Conservation (phyloP, 768 basidiomycete genomes). For the Ramaria sp. region DNA sequence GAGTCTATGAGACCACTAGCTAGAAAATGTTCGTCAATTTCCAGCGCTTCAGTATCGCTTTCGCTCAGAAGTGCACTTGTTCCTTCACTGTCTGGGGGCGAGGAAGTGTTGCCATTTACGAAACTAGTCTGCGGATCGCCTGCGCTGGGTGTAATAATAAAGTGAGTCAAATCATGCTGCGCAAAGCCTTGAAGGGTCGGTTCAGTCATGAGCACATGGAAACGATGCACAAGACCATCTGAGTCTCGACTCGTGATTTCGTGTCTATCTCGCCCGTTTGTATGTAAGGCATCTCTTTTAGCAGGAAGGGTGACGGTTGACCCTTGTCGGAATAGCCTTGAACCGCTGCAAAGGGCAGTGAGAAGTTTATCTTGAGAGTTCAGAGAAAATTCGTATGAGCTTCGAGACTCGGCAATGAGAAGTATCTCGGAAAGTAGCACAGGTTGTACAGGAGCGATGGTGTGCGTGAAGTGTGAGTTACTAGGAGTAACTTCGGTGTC, state of each 20-base stretch:
- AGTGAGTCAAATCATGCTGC: slow-evolving; percentile 34
- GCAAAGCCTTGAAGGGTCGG: slow-evolving; percentile 68
- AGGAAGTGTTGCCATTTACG: slow-evolving; percentile 1
- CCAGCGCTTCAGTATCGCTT: slow-evolving; percentile 34
- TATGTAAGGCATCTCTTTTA: slow-evolving; percentile 4
- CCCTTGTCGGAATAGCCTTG: slow-evolving; percentile 43
- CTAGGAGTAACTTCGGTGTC: background rate
- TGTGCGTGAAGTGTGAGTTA: slow-evolving; percentile 1
- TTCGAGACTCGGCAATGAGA: slow-evolving; percentile 37
- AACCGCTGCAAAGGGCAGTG: slow-evolving; percentile 30
- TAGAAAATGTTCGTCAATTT: slow-evolving; percentile 67
- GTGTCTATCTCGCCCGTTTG: background rate
- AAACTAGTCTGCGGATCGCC: background rate
- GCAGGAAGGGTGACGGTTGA: slow-evolving; percentile 24
- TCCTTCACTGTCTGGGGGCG: background rate
- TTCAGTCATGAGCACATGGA: slow-evolving; percentile 48
- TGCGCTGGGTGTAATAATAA: slow-evolving; percentile 29
- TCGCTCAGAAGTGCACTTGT: background rate
- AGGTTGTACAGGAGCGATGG: slow-evolving; percentile 16
- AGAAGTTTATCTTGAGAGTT: slow-evolving; percentile 28
- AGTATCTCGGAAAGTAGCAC: slow-evolving; percentile 40
- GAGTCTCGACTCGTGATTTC: background rate
- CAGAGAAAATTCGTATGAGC: slow-evolving; percentile 36
- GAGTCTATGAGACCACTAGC: slow-evolving; percentile 35
- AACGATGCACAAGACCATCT: slow-evolving; percentile 15